Evolutionary conservation across 208 protist genomes (phyloP), one percentile per base, ranked within the genome.

Genomic region (Leishmania major): DNA sequence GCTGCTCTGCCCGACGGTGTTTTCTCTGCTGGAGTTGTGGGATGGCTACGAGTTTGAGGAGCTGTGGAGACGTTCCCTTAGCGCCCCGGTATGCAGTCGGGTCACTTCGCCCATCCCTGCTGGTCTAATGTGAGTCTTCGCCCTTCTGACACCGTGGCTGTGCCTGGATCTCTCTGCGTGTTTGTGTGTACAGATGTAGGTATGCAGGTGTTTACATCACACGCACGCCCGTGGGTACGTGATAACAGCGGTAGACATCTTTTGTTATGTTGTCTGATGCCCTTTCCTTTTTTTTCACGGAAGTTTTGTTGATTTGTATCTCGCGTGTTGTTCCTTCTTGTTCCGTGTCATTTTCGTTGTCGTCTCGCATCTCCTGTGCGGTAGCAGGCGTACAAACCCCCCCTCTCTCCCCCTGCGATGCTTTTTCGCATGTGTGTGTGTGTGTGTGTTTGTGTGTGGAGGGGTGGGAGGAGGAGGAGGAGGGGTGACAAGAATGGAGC

Each of bases 41-140:
- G 93, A 96, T 49, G 89, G 89, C 8, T 96, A 90, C 80, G 90
- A 93, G n/a, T 96, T 95, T 78, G 78, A 94, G 31, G 71, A 87
- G 43, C 57, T 80, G 59, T 91, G 83, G 80, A 78, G 31, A 67
- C 83, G 83, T 49, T 86, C 83, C 28, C 45, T 82, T 6, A 78
- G 53, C 25, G 77, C 74, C 11, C 25, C 43, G 31, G 15, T 62
- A 31, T 31, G 43, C n/a, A 82, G 83, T 40, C 78, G 73, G 59
- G 37, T 64, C 10, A 76, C 83, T 0, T 82, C 83, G 2, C 78
- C 78, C 59, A 55, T 81, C 62, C 72, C 78, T 51, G 45, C 78
- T 10, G 73, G 83, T n/a, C 49, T 82, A 53, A n/a, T 75, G 53
- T 86, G 81, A 79, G 37, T 25, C 19, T 45, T n/a, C 15, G 51